A percentile compares a stretch with the other conserved stretches of the same genome.
phyloP scores from a whole-genome alignment of 2,329 filamentous ascomycete species.

The Simplicillium aogashimaense region DNA sequence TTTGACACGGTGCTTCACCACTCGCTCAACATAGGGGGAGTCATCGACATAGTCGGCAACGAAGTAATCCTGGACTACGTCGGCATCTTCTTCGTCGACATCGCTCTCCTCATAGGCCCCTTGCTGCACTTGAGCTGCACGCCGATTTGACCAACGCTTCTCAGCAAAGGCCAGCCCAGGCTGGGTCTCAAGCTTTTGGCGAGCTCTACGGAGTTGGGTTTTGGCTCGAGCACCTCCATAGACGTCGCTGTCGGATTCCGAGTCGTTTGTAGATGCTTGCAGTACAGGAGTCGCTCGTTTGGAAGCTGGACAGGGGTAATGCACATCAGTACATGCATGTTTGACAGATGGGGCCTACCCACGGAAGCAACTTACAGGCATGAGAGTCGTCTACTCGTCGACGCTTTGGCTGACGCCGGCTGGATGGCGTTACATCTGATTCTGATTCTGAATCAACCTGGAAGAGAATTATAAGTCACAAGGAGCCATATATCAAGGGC shows the following conservation, averaged over 20 bases:
- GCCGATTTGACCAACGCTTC: conserved; percentile 84
- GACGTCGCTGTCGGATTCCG: conserved; percentile 63
- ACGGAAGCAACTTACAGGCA: conserved; percentile 39
- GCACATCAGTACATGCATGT: too few species aligned
- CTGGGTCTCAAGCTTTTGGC: conserved; percentile 59
- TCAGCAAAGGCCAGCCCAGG: conserved; percentile 61
- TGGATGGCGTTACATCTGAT: conserved; percentile 54
- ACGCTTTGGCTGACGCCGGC: conserved; percentile 54
- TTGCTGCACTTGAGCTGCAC: conserved; percentile 61
- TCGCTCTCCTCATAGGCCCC: conserved; percentile 59
- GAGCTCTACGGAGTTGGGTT: conserved; percentile 65
- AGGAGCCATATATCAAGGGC: background rate
- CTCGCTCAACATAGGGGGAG: conserved; percentile 78
- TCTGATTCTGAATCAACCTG: conserved; percentile 54
- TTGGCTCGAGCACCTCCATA: conserved; percentile 71
- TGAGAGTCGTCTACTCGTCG: conserved; percentile 57
- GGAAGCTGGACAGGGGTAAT: conserved; percentile 33
- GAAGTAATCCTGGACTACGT: conserved; percentile 52
- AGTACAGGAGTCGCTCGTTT: conserved; percentile 48
- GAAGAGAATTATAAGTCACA: conserved; percentile 2
- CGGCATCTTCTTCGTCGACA: conserved; percentile 52
- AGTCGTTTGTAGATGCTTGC: conserved; percentile 46
- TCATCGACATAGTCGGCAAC: conserved; percentile 62
- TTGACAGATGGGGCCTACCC: background rate
- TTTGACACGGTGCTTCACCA: conserved; percentile 76